A percentile compares a stretch with the other conserved stretches of the same genome.
These are phyloP conservation scores for Camelina laxa DNA, from an alignment of 345 rosid species.

Conservation along the genomic window DNA sequence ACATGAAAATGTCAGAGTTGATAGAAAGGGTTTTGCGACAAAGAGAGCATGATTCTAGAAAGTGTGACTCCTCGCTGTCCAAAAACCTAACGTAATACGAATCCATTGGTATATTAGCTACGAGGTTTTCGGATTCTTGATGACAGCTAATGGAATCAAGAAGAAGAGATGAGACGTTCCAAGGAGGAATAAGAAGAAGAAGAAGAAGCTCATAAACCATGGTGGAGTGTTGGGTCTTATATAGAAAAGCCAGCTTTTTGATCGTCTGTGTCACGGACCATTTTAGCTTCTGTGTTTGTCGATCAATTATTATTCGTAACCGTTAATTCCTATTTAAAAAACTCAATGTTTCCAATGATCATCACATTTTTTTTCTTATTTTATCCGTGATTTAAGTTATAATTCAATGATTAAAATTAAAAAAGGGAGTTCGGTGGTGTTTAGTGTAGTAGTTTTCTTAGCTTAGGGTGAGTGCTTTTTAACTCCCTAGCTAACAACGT, in stretches of 20 bases:
- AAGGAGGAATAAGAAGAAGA: not conserved
- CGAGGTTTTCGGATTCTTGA: not conserved
- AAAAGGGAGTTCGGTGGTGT: not conserved
- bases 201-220: not conserved
- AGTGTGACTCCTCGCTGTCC: slow-evolving; percentile 56
- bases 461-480: not conserved
- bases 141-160: slow-evolving; percentile 29
- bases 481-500: not conserved
- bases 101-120: slow-evolving; percentile 17
- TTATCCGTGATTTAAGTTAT: not conserved
- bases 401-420: not conserved
- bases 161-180: not conserved
- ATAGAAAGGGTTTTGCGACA: slow-evolving; percentile 66
- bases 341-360: not conserved
- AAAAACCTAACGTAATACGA: slow-evolving; percentile 44
- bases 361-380: no score
- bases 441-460: not conserved
- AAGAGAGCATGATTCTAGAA: slow-evolving; percentile 72
- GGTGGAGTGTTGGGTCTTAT: not conserved
- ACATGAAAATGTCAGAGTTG: slow-evolving; percentile 88
- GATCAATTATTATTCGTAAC: not conserved
- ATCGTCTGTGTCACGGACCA: slow-evolving; percentile 44
- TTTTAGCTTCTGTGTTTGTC: not conserved
- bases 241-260: slow-evolving; percentile 11
- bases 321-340: not conserved